Percentiles rank a stretch among this genome's conserved stretches.
phyloP scores from a whole-genome alignment of 306 rosid species.

The Myrica gale region DNA sequence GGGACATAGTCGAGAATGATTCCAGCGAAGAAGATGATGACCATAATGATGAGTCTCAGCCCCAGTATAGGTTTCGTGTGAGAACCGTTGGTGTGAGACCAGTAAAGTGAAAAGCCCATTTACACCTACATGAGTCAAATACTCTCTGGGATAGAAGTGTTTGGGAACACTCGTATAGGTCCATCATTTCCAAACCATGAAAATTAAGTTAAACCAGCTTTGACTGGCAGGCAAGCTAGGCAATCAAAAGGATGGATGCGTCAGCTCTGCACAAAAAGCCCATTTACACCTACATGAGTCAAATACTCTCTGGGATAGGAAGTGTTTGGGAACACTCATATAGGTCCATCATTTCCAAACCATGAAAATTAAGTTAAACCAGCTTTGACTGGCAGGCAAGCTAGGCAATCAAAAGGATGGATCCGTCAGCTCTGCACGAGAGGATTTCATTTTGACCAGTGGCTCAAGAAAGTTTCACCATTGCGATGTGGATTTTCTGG shows the following conservation, averaged over 20 bases:
- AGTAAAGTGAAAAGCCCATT: slow-evolving; percentile 52
- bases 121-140: slow-evolving; percentile 16
- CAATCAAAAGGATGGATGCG: too few relatives aligned
- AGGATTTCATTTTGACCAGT: slow-evolving; percentile 2
- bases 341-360: slow-evolving; percentile 18
- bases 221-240: too few relatives aligned
- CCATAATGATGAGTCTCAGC: slow-evolving; percentile 65
- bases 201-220: too few relatives aligned
- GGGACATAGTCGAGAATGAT: slow-evolving; percentile 91
- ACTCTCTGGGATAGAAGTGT: too few relatives aligned
- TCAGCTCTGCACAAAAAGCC: too few relatives aligned
- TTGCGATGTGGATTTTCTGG: slow-evolving; percentile 18
- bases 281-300: too few relatives aligned
- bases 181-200: too few relatives aligned
- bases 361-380: slow-evolving; percentile 11
- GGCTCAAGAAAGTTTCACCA: slow-evolving; percentile 15
- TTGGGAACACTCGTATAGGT: too few relatives aligned
- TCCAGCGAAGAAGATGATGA: slow-evolving; percentile 72
- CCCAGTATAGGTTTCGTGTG: slow-evolving; percentile 76
- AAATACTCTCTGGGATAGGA: slow-evolving; percentile 10
- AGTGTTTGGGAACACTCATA: slow-evolving; percentile 26
- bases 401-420: slow-evolving; percentile 1
- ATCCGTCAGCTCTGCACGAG: slow-evolving; percentile 19
- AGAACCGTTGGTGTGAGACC: slow-evolving; percentile 73
- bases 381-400: slow-evolving; percentile 1